Conservation (phyloP, 1,284 basidiomycete species). For the Ganoderma multipileum region DNA sequence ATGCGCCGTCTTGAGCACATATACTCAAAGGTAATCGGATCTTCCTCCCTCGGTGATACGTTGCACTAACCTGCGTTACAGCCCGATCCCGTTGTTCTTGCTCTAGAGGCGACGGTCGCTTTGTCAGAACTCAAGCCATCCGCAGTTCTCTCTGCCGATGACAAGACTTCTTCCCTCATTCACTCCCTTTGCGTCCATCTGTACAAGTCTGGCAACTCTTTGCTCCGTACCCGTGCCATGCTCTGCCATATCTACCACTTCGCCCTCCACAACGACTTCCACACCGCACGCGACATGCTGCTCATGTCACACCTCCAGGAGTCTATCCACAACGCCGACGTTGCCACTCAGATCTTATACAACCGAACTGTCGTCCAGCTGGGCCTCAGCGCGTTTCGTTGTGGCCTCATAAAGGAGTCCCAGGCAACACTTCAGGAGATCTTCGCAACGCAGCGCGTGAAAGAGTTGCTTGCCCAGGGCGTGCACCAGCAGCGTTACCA, state of each 20-base stretch:
- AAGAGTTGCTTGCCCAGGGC: constrained; percentile 97
- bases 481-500: constrained; percentile 94
- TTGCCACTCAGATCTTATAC: constrained; percentile 97
- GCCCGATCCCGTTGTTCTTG: constrained; percentile 94
- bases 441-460: constrained; percentile 94
- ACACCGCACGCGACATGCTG: constrained; percentile 97
- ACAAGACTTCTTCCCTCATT: constrained; percentile 77
- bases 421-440: constrained; percentile 95
- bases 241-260: constrained; percentile 98
- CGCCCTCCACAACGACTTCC: constrained; percentile 95
- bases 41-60: constrained; percentile 6
- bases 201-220: constrained; percentile 91
- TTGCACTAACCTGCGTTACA: constrained; percentile 42
- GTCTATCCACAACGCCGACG: constrained; percentile 94
- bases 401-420: constrained; percentile 93
- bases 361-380: constrained; percentile 98
- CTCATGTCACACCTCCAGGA: constrained; percentile 99
- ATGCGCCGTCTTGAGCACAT: constrained; percentile 98
- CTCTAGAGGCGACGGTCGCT: constrained; percentile 79
- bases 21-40: constrained; percentile 85
- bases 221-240: constrained; percentile 95
- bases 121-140: constrained; percentile 64
- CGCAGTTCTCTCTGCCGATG: constrained; percentile 61
- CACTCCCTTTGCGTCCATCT: constrained; percentile 92
- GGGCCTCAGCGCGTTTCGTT: constrained; percentile 96